phyloP scores from a whole-genome alignment of 2,329 filamentous ascomycete species.

The Aureobasidium musti region DNA sequence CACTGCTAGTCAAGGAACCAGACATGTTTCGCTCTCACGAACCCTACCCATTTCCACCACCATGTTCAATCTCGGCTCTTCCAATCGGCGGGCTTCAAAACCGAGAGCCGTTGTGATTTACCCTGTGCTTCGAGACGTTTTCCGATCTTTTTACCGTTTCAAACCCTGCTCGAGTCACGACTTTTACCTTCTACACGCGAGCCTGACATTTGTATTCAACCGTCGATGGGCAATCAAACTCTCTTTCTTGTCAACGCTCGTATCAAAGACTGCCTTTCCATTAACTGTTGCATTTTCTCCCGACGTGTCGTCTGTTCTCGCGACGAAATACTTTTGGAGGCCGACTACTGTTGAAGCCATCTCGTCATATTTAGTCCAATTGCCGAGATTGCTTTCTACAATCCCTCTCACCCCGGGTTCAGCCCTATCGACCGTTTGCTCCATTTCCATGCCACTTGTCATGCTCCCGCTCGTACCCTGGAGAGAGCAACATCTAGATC shows the following conservation, averaged over 20 bases:
- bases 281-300: neutral
- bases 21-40: neutral
- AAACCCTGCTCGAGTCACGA: constrained; percentile 7
- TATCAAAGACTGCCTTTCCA: neutral
- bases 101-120: constrained; percentile 6
- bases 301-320: neutral
- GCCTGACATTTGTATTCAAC: constrained; percentile 11
- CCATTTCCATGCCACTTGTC: constrained; percentile 6
- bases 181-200: neutral
- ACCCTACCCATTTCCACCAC: constrained; percentile 2
- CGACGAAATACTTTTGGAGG: neutral
- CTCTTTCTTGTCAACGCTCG: neutral
- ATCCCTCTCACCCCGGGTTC: neutral
- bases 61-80: neutral
- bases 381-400: neutral
- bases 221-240: constrained; percentile 26
- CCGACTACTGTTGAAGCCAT: neutral
- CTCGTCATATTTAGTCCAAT: neutral
- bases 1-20: neutral
- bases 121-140: neutral
- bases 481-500: neutral
- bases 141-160: constrained; percentile 8
- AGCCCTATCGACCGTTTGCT: constrained; percentile 19
- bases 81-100: neutral
- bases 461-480: constrained; percentile 12